Evolutionary conservation across 495 filamentous ascomycete genomes (phyloP).

Genomic region (Aspergillus hancockii): DNA sequence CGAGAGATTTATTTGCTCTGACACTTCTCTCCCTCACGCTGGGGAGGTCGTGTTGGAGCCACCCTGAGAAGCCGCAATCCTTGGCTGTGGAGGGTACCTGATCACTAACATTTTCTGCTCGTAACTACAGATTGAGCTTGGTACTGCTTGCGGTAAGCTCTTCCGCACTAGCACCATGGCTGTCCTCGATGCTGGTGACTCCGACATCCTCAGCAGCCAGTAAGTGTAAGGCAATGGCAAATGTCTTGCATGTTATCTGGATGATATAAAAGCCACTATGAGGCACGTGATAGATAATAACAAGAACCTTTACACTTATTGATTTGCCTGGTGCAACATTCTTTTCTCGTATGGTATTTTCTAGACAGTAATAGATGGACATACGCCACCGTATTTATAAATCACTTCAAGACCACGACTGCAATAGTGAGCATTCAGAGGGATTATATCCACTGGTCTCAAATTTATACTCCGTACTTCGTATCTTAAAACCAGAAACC

Average conservation of each 20-base stretch:
- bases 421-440: no score
- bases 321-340: neutral
- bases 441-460: no score
- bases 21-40: neutral
- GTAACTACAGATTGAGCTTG: slow-evolving; percentile 81
- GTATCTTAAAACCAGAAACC: neutral
- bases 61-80: slow-evolving; percentile 76
- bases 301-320: slow-evolving; percentile 17
- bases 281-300: slow-evolving; percentile 29
- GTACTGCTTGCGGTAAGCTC: slow-evolving; percentile 90
- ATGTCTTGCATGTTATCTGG: slow-evolving; percentile 25
- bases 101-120: slow-evolving; percentile 28
- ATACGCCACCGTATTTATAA: neutral
- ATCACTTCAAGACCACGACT: neutral
- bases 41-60: slow-evolving; percentile 27
- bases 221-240: slow-evolving; percentile 20
- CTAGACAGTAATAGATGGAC: neutral
- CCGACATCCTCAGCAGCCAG: slow-evolving; percentile 80
- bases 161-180: slow-evolving; percentile 86
- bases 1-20: neutral
- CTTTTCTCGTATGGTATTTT: neutral
- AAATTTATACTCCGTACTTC: neutral
- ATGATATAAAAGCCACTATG: slow-evolving; percentile 15
- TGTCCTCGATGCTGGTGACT: slow-evolving; percentile 95
- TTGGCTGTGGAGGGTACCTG: slow-evolving; percentile 52